phyloP scores from a whole-genome alignment of 495 filamentous ascomycete genomes.

The Geopyxis carbonaria region DNA sequence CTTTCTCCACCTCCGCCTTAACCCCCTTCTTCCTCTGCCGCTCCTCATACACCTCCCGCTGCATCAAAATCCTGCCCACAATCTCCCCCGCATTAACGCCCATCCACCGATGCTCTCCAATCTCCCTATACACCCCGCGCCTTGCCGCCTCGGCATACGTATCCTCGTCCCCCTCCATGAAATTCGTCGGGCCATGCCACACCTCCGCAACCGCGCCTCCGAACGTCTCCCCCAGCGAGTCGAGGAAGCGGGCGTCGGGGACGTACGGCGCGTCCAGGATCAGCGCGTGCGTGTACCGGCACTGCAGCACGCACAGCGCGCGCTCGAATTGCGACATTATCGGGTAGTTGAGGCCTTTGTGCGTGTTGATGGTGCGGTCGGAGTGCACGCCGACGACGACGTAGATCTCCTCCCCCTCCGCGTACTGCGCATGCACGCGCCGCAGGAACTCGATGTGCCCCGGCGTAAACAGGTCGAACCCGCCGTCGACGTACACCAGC shows the following conservation, averaged over 20 bases:
- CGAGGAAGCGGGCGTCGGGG: conserved; percentile 58
- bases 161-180: conserved; percentile 74
- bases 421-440: conserved; percentile 50
- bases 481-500: conserved; percentile 87
- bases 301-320: conserved; percentile 87
- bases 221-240: conserved; percentile 39
- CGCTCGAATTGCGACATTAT: conserved; percentile 99
- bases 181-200: conserved; percentile 87
- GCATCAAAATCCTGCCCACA: conserved; percentile 72
- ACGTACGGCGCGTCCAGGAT: conserved; percentile 80
- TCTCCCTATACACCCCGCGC: conserved; percentile 62
- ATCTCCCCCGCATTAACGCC: conserved; percentile 87
- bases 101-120: conserved; percentile 55
- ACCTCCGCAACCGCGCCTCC: conserved; percentile 61
- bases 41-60: conserved; percentile 69
- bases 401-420: conserved; percentile 60
- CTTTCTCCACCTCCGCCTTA: conserved; percentile 40
- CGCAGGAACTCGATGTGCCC: conserved; percentile 91
- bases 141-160: conserved; percentile 65
- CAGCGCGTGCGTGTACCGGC: conserved; percentile 74
- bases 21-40: conserved; percentile 73
- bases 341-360: conserved; percentile 94
- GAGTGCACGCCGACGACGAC: conserved; percentile 85
- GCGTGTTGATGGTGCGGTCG: conserved; percentile 81
- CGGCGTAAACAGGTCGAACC: conserved; percentile 91